Conservation (phyloP, 1,139 yeast genomes). For the Maudiozyma humilis region DNA sequence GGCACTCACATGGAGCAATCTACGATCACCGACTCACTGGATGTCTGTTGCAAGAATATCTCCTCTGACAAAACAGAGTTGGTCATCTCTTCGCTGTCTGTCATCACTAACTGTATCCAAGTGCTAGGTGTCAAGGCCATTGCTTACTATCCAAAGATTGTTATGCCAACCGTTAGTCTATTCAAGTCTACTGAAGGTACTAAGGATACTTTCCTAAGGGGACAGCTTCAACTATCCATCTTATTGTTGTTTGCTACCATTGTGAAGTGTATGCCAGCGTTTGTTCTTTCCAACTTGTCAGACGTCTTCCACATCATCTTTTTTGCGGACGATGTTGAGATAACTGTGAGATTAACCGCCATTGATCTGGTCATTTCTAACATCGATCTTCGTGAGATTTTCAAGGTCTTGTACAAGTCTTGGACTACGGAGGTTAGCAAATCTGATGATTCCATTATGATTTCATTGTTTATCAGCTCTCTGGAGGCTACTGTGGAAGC, state of each 20-base stretch:
- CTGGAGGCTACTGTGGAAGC: constrained; percentile 58
- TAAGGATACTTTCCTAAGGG: constrained; percentile 27
- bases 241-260: constrained; percentile 66
- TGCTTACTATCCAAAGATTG: constrained; percentile 75
- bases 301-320: constrained; percentile 54
- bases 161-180: constrained; percentile 63
- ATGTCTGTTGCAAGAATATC: constrained; percentile 43
- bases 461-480: constrained; percentile 62
- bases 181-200: constrained; percentile 40
- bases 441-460: constrained; percentile 39
- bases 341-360: constrained; percentile 55
- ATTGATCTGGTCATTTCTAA: constrained; percentile 57
- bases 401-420: constrained; percentile 51
- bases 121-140: constrained; percentile 79
- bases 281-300: constrained; percentile 61
- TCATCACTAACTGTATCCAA: constrained; percentile 60
- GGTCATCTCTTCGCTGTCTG: constrained; percentile 66
- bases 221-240: constrained; percentile 52
- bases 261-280: constrained; percentile 78
- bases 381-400: constrained; percentile 56
- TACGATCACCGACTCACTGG: constrained; percentile 42
- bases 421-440: constrained; percentile 50
- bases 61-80: constrained; percentile 49
- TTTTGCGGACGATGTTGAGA: constrained; percentile 48
- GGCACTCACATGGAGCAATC: constrained; percentile 45